Evolutionary conservation across 2,329 filamentous ascomycete genomes (phyloP), one percentile per base, ranked within the genome.

Genomic region (Nemania sp.): DNA sequence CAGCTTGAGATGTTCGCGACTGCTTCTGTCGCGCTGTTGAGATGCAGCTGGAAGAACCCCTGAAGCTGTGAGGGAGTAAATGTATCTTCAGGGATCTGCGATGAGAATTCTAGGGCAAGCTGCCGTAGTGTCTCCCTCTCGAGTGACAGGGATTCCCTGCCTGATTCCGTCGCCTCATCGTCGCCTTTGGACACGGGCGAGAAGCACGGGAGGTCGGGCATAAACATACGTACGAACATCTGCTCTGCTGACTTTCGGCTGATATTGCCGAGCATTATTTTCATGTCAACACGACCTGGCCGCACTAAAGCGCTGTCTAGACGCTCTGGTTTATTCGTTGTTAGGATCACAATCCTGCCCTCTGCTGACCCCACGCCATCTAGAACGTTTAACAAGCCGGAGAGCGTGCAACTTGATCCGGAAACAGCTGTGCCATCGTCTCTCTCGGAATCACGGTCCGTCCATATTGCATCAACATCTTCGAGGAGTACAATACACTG

Each of bases 291-390:
- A 3, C 86, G 77, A 0, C 86, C 87, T 0, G 87, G 85, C 0
- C 86, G 78, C 17, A 87, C 79, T 1, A 89, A 76, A 0, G 85
- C 86, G 3, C 76, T 73, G 65, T 88, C 86, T 0, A 88, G 79
- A 48, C 81, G 80, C 59, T 87, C 83, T 0, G 81, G 80, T 58
- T 84, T 81, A 67, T 89, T 89, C 15, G 86, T 88, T 0, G 86
- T 89, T 85, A 89, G 88, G 69, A 89, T 83, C 11, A 89, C 78
- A 13, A 90, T 83, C 13, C 85, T 80, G 7, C 87, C 87, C 75
- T 89, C 87, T 53, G 83, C 83, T 0, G 83, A 83, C 1, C 85
- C 85, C 0, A 87, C 85, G 17, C 87, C 87, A 65, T 89, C 86
- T 57, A 89, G 83, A 34, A 85, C 82, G 63, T 87, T 90, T 25